phyloP scores from a whole-genome alignment of 352 stramenopile genomes.

The Pythium monospermum region DNA sequence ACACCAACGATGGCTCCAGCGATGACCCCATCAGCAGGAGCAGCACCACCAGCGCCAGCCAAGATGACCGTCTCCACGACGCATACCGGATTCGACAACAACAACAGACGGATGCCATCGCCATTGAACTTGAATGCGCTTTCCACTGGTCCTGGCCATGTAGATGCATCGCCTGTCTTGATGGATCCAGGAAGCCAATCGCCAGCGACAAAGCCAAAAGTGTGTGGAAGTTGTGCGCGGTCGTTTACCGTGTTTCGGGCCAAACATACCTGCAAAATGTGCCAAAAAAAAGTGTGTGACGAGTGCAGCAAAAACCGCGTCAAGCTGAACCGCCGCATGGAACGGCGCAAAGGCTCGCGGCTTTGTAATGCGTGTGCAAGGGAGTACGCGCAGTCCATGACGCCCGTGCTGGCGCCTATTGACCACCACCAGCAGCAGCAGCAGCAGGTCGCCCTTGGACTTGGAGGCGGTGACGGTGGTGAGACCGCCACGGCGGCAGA shows the following conservation, averaged over 20 bases:
- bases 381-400: slow-evolving; percentile 35
- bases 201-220: slow-evolving; percentile 12
- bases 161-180: not conserved
- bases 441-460: not conserved
- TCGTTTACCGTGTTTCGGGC: slow-evolving; percentile 73
- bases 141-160: not conserved
- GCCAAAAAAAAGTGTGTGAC: slow-evolving; percentile 66
- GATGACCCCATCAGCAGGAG: not conserved
- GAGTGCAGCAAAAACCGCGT: slow-evolving; percentile 81
- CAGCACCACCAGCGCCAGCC: not conserved
- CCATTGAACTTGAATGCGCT: slow-evolving; percentile 5
- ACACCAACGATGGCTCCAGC: no score
- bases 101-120: slow-evolving; percentile 1
- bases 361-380: slow-evolving; percentile 68
- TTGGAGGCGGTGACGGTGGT: not conserved
- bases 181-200: slow-evolving; percentile 1
- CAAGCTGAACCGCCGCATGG: slow-evolving; percentile 58
- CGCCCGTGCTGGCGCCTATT: slow-evolving; percentile 6
- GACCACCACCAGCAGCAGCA: not conserved
- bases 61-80: no score
- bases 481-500: not conserved
- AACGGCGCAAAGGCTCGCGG: slow-evolving; percentile 66
- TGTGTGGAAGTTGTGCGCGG: slow-evolving; percentile 58
- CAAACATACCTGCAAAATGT: slow-evolving; percentile 81
- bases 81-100: no score